Conservation (phyloP, 2,329 filamentous ascomycete genomes). For the Macroventuria anomochaeta region DNA sequence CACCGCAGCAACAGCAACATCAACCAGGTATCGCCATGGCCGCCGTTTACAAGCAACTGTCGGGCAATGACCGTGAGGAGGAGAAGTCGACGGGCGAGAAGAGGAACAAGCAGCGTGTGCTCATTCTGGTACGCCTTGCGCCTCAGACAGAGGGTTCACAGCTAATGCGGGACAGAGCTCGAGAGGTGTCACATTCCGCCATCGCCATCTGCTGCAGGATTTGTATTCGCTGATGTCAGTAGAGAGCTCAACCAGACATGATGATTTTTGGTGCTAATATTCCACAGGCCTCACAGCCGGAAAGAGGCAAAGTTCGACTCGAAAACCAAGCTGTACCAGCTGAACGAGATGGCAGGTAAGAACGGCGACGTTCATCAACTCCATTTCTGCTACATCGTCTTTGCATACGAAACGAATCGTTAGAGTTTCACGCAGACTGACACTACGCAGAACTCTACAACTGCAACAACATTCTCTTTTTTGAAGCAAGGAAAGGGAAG, state of each 20-base stretch:
- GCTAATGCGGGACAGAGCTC: slow-evolving; percentile 63
- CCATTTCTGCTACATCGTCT: too few species aligned
- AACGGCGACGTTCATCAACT: not conserved
- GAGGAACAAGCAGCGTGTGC: slow-evolving; percentile 66
- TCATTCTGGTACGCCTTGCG: slow-evolving; percentile 67
- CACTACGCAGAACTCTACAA: slow-evolving; percentile 72
- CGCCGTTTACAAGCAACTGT: slow-evolving; percentile 63
- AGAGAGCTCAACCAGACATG: too few species aligned
- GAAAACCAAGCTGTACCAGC: slow-evolving; percentile 76
- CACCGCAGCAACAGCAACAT: slow-evolving; percentile 19
- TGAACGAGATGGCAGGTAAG: slow-evolving; percentile 51
- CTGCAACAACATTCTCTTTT: slow-evolving; percentile 93
- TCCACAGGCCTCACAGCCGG: slow-evolving; percentile 73
- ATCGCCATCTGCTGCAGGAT: slow-evolving; percentile 91
- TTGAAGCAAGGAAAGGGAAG: slow-evolving; percentile 92
- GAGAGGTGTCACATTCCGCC: slow-evolving; percentile 90
- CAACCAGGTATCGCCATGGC: slow-evolving; percentile 53
- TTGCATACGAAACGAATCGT: too few species aligned
- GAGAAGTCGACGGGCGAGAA: slow-evolving; percentile 43
- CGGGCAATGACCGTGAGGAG: slow-evolving; percentile 48
- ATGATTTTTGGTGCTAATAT: not conserved
- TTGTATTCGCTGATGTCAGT: slow-evolving; percentile 75
- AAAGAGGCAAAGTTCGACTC: slow-evolving; percentile 98
- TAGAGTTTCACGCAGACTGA: too few species aligned
- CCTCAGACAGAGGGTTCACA: slow-evolving; percentile 8